These are phyloP conservation scores for Corrigiola litoralis DNA, from an alignment of 179 eudicot species.

Conservation along the genomic window DNA sequence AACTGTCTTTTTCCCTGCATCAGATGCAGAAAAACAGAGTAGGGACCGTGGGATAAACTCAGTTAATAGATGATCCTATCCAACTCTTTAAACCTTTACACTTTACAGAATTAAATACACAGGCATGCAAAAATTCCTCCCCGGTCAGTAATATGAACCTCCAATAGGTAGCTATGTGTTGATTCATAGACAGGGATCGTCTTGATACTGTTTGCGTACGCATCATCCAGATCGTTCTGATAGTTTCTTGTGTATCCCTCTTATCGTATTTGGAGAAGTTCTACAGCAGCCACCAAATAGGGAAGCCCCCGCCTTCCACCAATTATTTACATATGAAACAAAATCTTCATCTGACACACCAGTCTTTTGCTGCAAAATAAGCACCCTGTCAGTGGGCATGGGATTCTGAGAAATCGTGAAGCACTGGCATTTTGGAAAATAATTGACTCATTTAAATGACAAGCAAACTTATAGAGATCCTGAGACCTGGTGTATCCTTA, in stretches of 20 bases:
- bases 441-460: too few species aligned
- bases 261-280: conserved; percentile 79
- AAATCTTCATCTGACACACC: conserved; percentile 70
- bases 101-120: background rate
- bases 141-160: background rate
- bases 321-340: conserved; percentile 68
- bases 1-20: background rate
- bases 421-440: too few species aligned
- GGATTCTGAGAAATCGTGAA: background rate
- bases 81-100: background rate
- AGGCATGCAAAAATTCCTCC: background rate
- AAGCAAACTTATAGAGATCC: too few species aligned
- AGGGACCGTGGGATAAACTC: too few species aligned
- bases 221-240: conserved; percentile 17
- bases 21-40: background rate
- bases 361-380: conserved; percentile 41
- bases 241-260: conserved; percentile 59
- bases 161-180: background rate
- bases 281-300: conserved; percentile 92
- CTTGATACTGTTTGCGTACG: background rate
- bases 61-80: background rate
- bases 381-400: background rate
- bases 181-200: background rate
- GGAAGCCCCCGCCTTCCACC: conserved; percentile 83
- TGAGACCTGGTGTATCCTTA: too few species aligned